Evolutionary conservation across 2,329 filamentous ascomycete species (phyloP).

Genomic region (Diaporthe longicolla): DNA sequence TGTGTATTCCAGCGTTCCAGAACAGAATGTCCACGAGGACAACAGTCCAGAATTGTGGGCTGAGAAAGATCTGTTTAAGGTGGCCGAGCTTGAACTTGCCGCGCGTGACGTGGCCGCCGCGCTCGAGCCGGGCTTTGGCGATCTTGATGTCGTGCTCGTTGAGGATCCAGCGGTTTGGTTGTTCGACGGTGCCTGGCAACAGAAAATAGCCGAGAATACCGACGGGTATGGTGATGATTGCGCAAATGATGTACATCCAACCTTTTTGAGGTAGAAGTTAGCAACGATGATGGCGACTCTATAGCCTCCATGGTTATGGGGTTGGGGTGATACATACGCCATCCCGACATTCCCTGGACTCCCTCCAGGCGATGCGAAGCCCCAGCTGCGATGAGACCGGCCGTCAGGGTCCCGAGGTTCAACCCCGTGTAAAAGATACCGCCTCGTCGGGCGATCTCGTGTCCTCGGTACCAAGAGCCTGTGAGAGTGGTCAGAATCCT

Average conservation of each 20-base stretch:
- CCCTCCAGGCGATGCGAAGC: slow-evolving; percentile 58
- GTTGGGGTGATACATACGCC: slow-evolving; percentile 50
- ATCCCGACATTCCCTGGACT: slow-evolving; percentile 61
- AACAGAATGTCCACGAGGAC: slow-evolving; percentile 67
- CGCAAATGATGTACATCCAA: slow-evolving; percentile 70
- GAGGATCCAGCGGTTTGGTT: slow-evolving; percentile 64
- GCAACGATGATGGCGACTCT: too few relatives aligned
- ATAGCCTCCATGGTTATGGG: too few relatives aligned
- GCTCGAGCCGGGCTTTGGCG: slow-evolving; percentile 60
- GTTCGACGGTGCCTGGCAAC: slow-evolving; percentile 65
- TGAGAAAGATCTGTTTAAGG: slow-evolving; percentile 54
- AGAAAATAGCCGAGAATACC: slow-evolving; percentile 65
- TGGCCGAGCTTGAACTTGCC: slow-evolving; percentile 53
- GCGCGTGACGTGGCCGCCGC: slow-evolving; percentile 57
- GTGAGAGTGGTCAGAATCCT: neutral
- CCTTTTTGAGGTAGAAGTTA: too few relatives aligned
- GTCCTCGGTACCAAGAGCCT: slow-evolving; percentile 50
- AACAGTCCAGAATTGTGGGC: slow-evolving; percentile 65
- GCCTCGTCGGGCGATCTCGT: slow-evolving; percentile 62
- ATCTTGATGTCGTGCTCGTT: slow-evolving; percentile 62
- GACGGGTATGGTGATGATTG: slow-evolving; percentile 68
- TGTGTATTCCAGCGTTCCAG: slow-evolving; percentile 66
- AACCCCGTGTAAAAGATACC: slow-evolving; percentile 67
- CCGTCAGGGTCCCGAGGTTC: slow-evolving; percentile 65
- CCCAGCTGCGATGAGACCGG: slow-evolving; percentile 63